These are phyloP conservation scores for Talaromyces liani DNA, from an alignment of 495 filamentous ascomycete genomes.

Conservation along the genomic window DNA sequence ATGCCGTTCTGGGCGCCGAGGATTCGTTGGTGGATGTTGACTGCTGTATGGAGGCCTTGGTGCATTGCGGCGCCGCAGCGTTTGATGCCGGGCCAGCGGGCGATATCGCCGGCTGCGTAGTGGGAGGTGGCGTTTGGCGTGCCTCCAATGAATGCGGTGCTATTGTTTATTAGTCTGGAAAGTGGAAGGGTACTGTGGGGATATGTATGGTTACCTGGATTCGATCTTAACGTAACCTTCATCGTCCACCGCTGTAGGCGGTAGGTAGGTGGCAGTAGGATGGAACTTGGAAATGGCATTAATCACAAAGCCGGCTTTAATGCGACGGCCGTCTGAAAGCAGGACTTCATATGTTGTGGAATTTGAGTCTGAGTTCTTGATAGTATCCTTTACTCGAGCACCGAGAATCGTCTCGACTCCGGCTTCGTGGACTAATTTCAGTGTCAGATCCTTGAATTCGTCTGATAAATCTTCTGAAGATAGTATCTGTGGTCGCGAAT, in stretches of 20 bases:
- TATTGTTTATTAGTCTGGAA: neutral
- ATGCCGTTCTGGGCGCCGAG: constrained; percentile 22
- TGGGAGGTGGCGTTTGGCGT: constrained; percentile 47
- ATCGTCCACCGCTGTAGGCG: constrained; percentile 35
- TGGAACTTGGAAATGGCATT: constrained; percentile 50
- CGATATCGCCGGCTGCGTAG: constrained; percentile 45
- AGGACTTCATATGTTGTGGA: constrained; percentile 29
- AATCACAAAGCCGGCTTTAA: constrained; percentile 49
- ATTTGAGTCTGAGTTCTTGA: neutral
- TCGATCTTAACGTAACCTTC: constrained; percentile 52
- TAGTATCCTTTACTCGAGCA: neutral
- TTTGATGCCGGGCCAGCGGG: constrained; percentile 59
- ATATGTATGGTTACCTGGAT: constrained; percentile 10
- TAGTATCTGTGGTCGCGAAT: constrained; percentile 54
- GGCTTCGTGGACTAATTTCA: constrained; percentile 41
- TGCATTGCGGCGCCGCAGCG: constrained; percentile 63
- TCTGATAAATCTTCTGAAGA: constrained; percentile 60
- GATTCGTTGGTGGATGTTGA: constrained; percentile 56
- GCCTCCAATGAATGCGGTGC: constrained; percentile 31
- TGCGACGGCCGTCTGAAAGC: constrained; percentile 45
- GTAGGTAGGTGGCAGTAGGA: constrained; percentile 50
- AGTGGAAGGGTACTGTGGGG: too few relatives aligned
- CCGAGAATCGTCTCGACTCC: constrained; percentile 50
- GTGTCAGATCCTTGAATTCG: constrained; percentile 50
- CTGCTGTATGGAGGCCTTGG: constrained; percentile 51